Percentiles rank a stretch among this genome's conserved stretches.
Conservation (phyloP, 169 alveolate genomes). For the Plasmodium fragile region DNA sequence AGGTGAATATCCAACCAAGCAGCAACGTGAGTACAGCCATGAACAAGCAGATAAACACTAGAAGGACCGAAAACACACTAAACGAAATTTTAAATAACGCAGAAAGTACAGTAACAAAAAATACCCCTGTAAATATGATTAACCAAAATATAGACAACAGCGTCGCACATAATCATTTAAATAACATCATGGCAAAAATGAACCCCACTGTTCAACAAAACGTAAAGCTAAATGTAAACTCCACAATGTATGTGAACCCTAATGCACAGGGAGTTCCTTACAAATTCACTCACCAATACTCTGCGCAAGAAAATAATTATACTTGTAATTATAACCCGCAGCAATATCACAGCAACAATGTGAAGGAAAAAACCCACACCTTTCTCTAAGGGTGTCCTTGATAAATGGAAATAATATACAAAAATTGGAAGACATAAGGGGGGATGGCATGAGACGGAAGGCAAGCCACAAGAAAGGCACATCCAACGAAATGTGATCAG, state of each 20-base stretch:
- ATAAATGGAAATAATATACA: neutral
- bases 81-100: conserved; percentile 39
- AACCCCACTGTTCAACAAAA: conserved; percentile 17
- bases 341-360: conserved; percentile 34
- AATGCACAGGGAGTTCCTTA: neutral
- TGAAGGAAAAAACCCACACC: conserved; percentile 13
- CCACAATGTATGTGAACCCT: conserved; percentile 34
- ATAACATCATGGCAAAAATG: conserved; percentile 19
- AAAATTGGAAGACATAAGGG: neutral
- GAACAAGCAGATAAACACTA: conserved; percentile 18
- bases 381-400: neutral
- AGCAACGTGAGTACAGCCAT: neutral
- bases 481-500: neutral
- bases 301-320: conserved; percentile 30
- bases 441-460: neutral
- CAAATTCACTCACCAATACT: conserved; percentile 12
- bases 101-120: conserved; percentile 15
- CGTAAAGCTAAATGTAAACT: conserved; percentile 19
- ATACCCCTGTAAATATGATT: conserved; percentile 44
- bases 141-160: conserved; percentile 64
- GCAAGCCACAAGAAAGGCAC: neutral
- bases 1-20: conserved; percentile 12
- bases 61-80: conserved; percentile 18
- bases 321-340: conserved; percentile 27
- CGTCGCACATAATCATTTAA: conserved; percentile 37